phyloP scores from a whole-genome alignment of 179 eudicot species.

The Silene coronaria region DNA sequence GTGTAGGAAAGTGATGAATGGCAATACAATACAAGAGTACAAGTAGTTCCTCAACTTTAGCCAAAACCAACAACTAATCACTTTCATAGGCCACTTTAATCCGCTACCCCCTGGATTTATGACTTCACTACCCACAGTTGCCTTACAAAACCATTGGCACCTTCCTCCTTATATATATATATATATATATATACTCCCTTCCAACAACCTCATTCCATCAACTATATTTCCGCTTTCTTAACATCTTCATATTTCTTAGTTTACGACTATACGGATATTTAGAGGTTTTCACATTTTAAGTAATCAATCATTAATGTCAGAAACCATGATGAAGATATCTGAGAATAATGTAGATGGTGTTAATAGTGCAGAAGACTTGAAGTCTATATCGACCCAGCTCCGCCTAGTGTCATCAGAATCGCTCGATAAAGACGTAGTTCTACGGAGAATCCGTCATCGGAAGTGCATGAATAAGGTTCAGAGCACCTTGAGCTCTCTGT shows the following conservation, averaged over 20 bases:
- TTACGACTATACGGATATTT: too few species aligned
- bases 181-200: not conserved
- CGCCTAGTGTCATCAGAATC: constrained; percentile 21
- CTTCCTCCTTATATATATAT: constrained; percentile 6
- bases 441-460: constrained; percentile 21
- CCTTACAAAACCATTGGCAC: constrained; percentile 26
- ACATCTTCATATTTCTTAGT: too few species aligned
- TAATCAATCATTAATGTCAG: too few species aligned
- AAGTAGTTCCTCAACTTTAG: constrained; percentile 16
- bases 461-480: constrained; percentile 32
- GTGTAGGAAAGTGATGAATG: constrained; percentile 11
- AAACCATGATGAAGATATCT: not conserved
- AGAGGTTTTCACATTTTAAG: too few species aligned
- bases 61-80: constrained; percentile 28
- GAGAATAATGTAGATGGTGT: not conserved
- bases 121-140: constrained; percentile 26
- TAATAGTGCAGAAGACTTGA: not conserved
- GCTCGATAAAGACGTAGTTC: constrained; percentile 24
- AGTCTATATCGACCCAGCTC: constrained; percentile 21
- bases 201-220: not conserved
- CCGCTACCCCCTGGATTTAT: constrained; percentile 9
- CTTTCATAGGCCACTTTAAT: not conserved
- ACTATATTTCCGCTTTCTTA: not conserved
- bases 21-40: not conserved
- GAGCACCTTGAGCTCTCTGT: constrained; percentile 25